Evolutionary conservation across 2,329 filamentous ascomycete genomes (phyloP), one percentile per base, ranked within the genome.

Genomic region (Fusarium virguliforme): DNA sequence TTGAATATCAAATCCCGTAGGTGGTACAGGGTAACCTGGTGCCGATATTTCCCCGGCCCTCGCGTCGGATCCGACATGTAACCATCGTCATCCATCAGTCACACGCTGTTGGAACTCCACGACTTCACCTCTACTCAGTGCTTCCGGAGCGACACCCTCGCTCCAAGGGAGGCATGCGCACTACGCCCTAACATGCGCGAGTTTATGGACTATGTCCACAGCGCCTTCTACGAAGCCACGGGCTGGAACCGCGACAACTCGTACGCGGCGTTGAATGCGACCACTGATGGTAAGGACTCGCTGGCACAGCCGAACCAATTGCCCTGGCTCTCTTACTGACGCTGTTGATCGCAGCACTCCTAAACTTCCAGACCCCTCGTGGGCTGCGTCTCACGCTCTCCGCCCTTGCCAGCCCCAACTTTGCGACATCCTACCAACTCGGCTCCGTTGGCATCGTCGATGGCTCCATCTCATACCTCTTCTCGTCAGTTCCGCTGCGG

Each of bases 161-260:
- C 69, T 70, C 37, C 18, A 38, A 38, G 60, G 67, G 62, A 73
- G 74, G 77, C 70, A 80, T 79, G 78, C 70, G 58, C 68, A 78
- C 62, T 50, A 62, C 57, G 64, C 68, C 72, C 68, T 78, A 77
- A 83, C 60, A 98, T 98, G 95, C 91, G 96, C 84, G 92, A 95
- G 83, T 98, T 97, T 85, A 97, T 98, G 94, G 94, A 97, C 83
- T 95, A 97, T 85, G 92, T 98, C 85, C 94, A 97, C 83, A 89
- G 92, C 83, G 93, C 94, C 77, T 98, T 97, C 84, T 93, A 94
- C 81, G 88, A 92, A 79, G 91, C 92, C 62, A 95, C 94, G 50
- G 89, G 92, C 80, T 98, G 95, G 95, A 93, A 95, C 79, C 87
- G 90, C 77, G 94, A 98, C 85, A 97, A 97, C 82, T 96, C 93